These are phyloP conservation scores for Leccinum imitatum DNA, from an alignment of 768 basidiomycete genomes.

Conservation along the genomic window DNA sequence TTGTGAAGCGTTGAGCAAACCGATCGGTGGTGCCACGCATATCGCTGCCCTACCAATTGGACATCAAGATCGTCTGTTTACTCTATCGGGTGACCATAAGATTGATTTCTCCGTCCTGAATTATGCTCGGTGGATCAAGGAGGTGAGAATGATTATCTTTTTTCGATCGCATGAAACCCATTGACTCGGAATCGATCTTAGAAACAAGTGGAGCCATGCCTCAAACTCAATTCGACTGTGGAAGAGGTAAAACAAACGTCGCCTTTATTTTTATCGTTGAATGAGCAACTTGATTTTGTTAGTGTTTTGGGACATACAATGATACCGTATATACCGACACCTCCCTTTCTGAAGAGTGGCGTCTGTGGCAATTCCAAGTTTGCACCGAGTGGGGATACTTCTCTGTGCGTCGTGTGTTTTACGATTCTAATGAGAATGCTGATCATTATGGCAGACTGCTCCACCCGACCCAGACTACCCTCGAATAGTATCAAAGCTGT, in stretches of 20 bases:
- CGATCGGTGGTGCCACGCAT: conserved; percentile 34
- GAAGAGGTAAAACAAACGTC: conserved; percentile 46
- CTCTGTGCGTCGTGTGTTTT: conserved; percentile 45
- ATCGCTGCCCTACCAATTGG: conserved; percentile 46
- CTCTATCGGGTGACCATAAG: conserved; percentile 44
- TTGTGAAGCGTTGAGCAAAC: conserved; percentile 54
- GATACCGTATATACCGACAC: conserved; percentile 62
- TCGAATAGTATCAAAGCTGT: conserved; percentile 73
- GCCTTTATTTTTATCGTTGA: background rate
- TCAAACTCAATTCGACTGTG: conserved; percentile 39
- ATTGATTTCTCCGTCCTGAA: conserved; percentile 64
- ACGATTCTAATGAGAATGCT: background rate
- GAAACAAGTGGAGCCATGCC: conserved; percentile 60
- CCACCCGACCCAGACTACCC: conserved; percentile 70
- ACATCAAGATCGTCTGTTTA: conserved; percentile 47
- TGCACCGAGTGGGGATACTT: conserved; percentile 98
- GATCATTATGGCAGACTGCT: conserved; percentile 49
- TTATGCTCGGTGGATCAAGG: conserved; percentile 76
- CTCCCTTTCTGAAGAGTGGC: conserved; percentile 72
- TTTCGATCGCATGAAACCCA: background rate
- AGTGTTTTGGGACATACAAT: conserved; percentile 89
- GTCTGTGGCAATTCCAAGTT: conserved; percentile 87
- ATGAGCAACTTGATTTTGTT: background rate
- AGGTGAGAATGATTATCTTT: conserved; percentile 39
- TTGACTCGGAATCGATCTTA: conserved; percentile 22